These are phyloP conservation scores for Zymoseptoria crescenta DNA, from an alignment of 2,329 filamentous ascomycete genomes.

Conservation along the genomic window DNA sequence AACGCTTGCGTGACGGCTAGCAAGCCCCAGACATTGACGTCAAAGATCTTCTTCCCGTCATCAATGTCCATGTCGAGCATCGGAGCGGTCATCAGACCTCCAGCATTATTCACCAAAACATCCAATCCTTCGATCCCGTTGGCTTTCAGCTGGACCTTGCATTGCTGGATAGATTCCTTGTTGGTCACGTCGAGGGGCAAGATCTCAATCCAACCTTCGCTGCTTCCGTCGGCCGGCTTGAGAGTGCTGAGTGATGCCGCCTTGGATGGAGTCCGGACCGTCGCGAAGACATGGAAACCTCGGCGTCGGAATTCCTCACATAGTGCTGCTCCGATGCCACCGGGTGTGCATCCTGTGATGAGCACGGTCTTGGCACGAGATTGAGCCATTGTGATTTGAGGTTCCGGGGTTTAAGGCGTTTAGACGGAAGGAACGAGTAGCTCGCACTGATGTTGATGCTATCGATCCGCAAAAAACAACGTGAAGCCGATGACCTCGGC, in stretches of 20 bases:
- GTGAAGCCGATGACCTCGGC: neutral
- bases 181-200: conserved; percentile 27
- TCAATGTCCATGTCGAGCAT: conserved; percentile 13
- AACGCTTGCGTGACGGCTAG: conserved; percentile 27
- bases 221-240: neutral
- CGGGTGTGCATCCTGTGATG: conserved; percentile 30
- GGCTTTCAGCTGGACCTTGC: conserved; percentile 22
- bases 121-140: conserved; percentile 26
- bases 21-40: conserved; percentile 30
- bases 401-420: no score
- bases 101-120: conserved; percentile 43
- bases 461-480: neutral
- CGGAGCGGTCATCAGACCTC: conserved; percentile 31
- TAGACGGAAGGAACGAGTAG: no score
- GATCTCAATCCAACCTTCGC: conserved; percentile 10
- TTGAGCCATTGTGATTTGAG: neutral
- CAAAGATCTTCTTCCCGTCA: conserved; percentile 24
- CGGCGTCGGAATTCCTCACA: conserved; percentile 33
- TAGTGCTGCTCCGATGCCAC: conserved; percentile 36
- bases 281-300: conserved; percentile 36
- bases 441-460: no score
- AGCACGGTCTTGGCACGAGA: conserved; percentile 7
- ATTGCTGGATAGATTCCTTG: conserved; percentile 24
- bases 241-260: conserved; percentile 16
- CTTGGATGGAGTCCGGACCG: conserved; percentile 32